Evolutionary conservation across 768 basidiomycete genomes (phyloP), one percentile per base, ranked within the genome.

Genomic region (Suillus bovinus): DNA sequence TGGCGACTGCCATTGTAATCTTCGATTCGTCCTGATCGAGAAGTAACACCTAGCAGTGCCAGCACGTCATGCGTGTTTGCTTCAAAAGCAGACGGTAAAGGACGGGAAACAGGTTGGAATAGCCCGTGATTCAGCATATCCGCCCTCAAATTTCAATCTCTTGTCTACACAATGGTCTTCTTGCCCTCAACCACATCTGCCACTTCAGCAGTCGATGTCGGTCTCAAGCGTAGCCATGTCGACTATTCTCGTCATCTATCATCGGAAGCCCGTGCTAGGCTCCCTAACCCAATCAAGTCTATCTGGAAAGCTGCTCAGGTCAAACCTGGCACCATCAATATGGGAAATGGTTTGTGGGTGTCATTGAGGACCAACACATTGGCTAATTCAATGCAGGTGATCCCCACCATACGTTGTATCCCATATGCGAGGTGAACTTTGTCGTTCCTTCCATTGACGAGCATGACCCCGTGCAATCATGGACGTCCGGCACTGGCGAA

Each of bases 271-370:
- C 68, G 69, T 33, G 68, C 70, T 1, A 66, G 77, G 39, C 72
- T 72, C 5, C 74, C 76, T 2, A 77, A 77, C 50, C 73, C 76
- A 9, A 77, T 77, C 64, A 77, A 77, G 60, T 50, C 76, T 29
- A 76, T 77, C 16, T 77, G 76, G 74, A 76, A 74, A 56, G 71
- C 60, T 16, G 71, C 76, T n/a, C 70, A 74, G 54, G 73, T 73
- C 41, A 75, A 70, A 58, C 64, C 73, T 9, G 73, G 73, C 13
- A 73, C 76, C 38, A 76, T 77, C 61, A 77, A 76, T 64, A 75
- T 77, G 68, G 76, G 76, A 17, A 77, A 77, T 46, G 76, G 76
- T 76, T 61, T 38, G 64, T 41, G 17, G 11, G 11, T 22, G 7
- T 47, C 38, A 34, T 57, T 8, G 14, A 8, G 58, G 31, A 50